phyloP scores from a whole-genome alignment of 805 yeast species.

The Diddensiella santjacobensis region DNA sequence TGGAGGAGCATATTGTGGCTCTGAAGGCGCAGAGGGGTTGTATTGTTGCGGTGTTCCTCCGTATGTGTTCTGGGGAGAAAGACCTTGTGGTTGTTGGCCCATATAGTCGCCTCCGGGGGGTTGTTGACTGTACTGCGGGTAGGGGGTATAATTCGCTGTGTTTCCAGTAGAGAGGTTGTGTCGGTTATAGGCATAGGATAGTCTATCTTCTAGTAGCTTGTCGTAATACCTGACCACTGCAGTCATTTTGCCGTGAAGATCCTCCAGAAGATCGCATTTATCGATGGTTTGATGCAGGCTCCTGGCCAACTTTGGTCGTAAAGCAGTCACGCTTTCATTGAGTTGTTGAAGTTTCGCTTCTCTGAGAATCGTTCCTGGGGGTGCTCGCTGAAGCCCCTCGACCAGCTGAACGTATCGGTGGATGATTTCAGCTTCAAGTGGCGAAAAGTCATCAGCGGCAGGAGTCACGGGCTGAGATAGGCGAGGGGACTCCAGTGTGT shows the following conservation, averaged over 20 bases:
- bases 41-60: constrained; percentile 2
- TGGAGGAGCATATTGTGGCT: background rate
- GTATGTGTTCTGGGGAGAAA: background rate
- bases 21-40: constrained; percentile 4
- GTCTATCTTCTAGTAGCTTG: constrained; percentile 58
- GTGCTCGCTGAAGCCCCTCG: constrained; percentile 47
- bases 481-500: constrained; percentile 23
- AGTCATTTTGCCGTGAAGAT: constrained; percentile 73
- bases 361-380: constrained; percentile 39
- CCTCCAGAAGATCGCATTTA: constrained; percentile 62
- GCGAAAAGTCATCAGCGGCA: constrained; percentile 40
- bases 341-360: constrained; percentile 54
- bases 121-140: background rate
- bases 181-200: constrained; percentile 37
- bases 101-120: background rate
- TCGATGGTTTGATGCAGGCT: constrained; percentile 54
- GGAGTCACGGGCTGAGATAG: background rate
- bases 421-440: constrained; percentile 66
- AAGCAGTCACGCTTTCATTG: constrained; percentile 53
- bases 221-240: constrained; percentile 76
- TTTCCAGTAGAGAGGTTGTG: constrained; percentile 12
- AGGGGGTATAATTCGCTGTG: constrained; percentile 7
- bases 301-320: constrained; percentile 67
- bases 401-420: constrained; percentile 66
- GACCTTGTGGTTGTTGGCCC: constrained; percentile 1